Base-by-base conservation (phyloP, 2,329 filamentous ascomycete species). In the Apiospora kogelbergensis region DNA sequence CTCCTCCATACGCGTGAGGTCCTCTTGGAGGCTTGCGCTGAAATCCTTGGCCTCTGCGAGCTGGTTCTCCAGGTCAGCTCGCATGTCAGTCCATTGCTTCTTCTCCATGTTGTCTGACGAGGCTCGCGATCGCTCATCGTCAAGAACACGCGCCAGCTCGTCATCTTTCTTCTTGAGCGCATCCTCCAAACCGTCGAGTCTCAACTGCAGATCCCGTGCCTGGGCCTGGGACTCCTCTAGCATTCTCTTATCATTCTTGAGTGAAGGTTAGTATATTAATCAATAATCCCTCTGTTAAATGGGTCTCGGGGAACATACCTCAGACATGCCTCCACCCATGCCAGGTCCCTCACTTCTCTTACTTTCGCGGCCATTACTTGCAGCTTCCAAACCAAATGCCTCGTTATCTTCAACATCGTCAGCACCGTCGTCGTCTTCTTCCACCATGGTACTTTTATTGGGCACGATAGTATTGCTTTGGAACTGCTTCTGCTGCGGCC, bases 391-490 rank as follows among this genome's bases (percentile, higher is more conserved):
- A 20, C 86, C 88, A 78, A 93, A 93, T 2, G 88, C 86, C 76
- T 90, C 89, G 68, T 85, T 88, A 68, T 91, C 86, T 65, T 85
- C 85, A 72, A 86, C 83, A 70, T 90, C 77, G 65, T 88, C 86
- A 24, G 81, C 82, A 24, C 84, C 86, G 72, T 93, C 93, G 74
- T 97, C 94, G 73, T 97, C 95, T 78, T 98, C 96, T 79, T 99
- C 96, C 1, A 98, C 90, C 91, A 98, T 95, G 0, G 93, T 98
- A 76, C 95, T 97, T 82, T 98, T 99, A 78, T 98, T 98, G 0
- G 96, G 96, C 41, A 98, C 92, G 75, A 98, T 97, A 0, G 94
- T 98, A 78, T 97, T 98, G 78, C 92, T 95, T 78, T 97, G 95
- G 73, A 97, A 94, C 45, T 94, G 94, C 78, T 97, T 97, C 20